phyloP scores from a whole-genome alignment of 352 stramenopile genomes.

The Pythium pectinolyticum region DNA sequence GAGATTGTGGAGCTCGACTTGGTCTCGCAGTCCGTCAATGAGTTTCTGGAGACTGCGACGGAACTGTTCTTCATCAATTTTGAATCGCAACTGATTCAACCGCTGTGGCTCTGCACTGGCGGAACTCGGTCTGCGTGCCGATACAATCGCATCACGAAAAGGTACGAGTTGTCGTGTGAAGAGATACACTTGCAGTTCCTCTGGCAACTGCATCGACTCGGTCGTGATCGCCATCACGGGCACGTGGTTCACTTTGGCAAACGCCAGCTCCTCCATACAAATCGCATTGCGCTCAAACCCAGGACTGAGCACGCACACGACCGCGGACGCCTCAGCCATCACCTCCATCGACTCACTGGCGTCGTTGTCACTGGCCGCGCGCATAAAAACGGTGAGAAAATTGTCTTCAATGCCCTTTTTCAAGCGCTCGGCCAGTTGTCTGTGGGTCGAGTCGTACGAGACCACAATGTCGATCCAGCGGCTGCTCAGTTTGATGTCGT shows the following conservation, averaged over 20 bases:
- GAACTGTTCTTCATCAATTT: conserved; percentile 69
- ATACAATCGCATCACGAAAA: conserved; percentile 54
- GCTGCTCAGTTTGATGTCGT: conserved; percentile 69
- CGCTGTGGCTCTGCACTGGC: conserved; percentile 22
- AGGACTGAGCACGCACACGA: conserved; percentile 72
- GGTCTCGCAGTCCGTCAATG: conserved; percentile 71
- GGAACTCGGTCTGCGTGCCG: conserved; percentile 4
- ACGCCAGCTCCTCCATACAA: conserved; percentile 81
- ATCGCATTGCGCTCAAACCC: conserved; percentile 60
- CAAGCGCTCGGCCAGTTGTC: conserved; percentile 57
- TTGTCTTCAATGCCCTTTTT: conserved; percentile 70
- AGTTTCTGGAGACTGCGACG: conserved; percentile 59
- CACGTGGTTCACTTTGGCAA: conserved; percentile 67
- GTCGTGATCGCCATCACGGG: conserved; percentile 74
- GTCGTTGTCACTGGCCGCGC: conserved; percentile 44
- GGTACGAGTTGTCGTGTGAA: conserved; percentile 82
- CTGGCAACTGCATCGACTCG: conserved; percentile 54
- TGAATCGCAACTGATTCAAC: conserved; percentile 42
- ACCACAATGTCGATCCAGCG: conserved; percentile 75
- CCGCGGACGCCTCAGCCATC: conserved; percentile 62
- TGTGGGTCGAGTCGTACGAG: conserved; percentile 71
- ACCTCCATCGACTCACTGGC: conserved; percentile 45
- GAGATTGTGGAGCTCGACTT: conserved; percentile 68
- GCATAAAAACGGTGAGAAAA: conserved; percentile 77
- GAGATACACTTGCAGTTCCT: conserved; percentile 76